These are phyloP conservation scores for Boletus reticulatus DNA, from an alignment of 768 basidiomycete genomes.

Conservation along the genomic window DNA sequence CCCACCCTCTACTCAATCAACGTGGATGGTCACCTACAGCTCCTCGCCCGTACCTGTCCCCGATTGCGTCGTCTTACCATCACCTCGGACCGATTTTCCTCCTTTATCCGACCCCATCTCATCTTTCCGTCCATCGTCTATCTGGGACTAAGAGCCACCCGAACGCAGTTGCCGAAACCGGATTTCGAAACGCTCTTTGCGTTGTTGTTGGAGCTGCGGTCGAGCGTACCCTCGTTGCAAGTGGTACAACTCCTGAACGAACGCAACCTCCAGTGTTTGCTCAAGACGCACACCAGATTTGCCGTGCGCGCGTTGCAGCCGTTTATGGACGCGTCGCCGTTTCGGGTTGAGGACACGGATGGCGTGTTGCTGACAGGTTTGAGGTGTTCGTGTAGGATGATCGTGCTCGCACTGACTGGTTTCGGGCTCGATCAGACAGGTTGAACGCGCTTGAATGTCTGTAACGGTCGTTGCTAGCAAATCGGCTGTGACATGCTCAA, in stretches of 20 bases:
- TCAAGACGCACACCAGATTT: conserved; percentile 14
- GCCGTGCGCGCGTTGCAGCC: conserved; percentile 8
- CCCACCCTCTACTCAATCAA: not conserved
- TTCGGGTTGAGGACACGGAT: conserved; percentile 25
- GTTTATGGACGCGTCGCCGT: not conserved
- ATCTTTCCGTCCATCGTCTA: conserved; percentile 15
- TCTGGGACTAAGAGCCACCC: conserved; percentile 12
- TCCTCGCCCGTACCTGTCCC: conserved; percentile 16
- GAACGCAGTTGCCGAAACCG: not conserved
- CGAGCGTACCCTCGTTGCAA: conserved; percentile 15
- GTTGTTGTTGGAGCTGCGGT: conserved; percentile 8
- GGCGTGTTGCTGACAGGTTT: conserved; percentile 23
- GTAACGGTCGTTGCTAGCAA: not conserved
- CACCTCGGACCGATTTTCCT: not conserved
- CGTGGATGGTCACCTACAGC: not conserved
- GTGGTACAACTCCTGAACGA: conserved; percentile 21
- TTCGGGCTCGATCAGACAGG: no score
- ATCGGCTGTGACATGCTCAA: not conserved
- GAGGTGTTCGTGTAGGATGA: not conserved
- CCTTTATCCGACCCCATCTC: not conserved
- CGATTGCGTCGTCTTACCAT: conserved; percentile 20
- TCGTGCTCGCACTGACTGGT: not conserved
- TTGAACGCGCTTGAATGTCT: not conserved
- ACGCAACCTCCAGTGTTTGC: conserved; percentile 14
- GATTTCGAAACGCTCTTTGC: conserved; percentile 12